Percentiles rank a stretch among this genome's conserved stretches.
These are phyloP conservation scores for Neopestalotiopsis sp. DNA, from an alignment of 2,329 filamentous ascomycete species.

Conservation along the genomic window DNA sequence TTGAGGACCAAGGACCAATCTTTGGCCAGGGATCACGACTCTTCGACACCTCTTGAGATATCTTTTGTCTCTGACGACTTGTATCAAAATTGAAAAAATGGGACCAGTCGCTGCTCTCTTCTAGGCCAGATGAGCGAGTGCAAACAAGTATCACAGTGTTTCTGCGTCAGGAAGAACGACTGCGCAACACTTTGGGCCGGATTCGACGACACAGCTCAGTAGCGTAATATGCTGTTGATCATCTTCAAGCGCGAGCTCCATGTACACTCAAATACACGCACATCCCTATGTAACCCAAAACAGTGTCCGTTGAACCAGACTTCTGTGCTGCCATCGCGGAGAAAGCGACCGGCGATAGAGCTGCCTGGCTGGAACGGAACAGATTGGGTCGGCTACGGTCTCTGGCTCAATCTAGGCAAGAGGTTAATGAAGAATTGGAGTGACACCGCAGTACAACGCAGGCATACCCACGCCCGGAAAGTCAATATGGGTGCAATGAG, in stretches of 20 bases:
- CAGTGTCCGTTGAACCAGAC: conserved; percentile 25
- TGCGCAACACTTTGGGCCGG: not conserved
- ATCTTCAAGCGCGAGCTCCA: not conserved
- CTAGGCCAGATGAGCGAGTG: not conserved
- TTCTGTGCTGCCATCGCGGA: conserved; percentile 26
- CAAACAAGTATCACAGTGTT: not conserved
- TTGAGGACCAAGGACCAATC: not conserved
- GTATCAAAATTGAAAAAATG: not conserved
- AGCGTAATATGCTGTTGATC: not conserved
- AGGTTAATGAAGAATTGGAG: conserved; percentile 21
- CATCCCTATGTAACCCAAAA: conserved; percentile 21
- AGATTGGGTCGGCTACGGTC: conserved; percentile 28
- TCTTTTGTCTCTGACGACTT: not conserved
- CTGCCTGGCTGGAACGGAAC: conserved; percentile 23
- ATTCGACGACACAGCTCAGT: not conserved
- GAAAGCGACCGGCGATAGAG: conserved; percentile 22
- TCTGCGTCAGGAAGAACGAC: not conserved
- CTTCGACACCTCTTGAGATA: not conserved
- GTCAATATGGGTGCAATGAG: conserved; percentile 4
- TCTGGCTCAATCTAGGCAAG: conserved; percentile 29
- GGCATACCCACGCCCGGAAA: conserved; percentile 27
- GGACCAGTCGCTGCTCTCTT: not conserved
- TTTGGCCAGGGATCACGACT: not conserved
- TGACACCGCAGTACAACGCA: conserved; percentile 28
- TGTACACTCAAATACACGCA: not conserved